These are phyloP conservation scores for Novymonas esmeraldas DNA, from an alignment of 208 protist species.

Conservation along the genomic window DNA sequence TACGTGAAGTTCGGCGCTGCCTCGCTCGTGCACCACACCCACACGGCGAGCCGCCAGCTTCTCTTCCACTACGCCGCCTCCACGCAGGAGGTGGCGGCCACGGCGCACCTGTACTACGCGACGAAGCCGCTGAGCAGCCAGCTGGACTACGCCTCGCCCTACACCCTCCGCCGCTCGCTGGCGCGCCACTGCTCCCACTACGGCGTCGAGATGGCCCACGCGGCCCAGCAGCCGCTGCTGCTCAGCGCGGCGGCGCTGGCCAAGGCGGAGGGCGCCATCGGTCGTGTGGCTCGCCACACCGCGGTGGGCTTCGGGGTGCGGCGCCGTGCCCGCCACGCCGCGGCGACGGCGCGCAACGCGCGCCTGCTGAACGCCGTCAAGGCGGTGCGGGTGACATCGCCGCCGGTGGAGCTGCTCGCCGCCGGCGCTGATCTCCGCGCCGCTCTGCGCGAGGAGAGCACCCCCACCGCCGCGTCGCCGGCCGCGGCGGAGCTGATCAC, in stretches of 20 bases:
- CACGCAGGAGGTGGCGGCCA: slow-evolving; percentile 69
- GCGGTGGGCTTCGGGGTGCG: slow-evolving; percentile 54
- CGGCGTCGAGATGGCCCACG: slow-evolving; percentile 63
- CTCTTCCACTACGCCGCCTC: slow-evolving; percentile 75
- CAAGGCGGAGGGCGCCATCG: slow-evolving; percentile 62
- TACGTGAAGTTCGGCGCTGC: slow-evolving; percentile 86
- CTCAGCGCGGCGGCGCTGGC: slow-evolving; percentile 59
- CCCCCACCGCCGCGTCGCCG: slow-evolving; percentile 5
- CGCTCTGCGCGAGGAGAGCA: slow-evolving; percentile 11
- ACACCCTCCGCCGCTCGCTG: slow-evolving; percentile 74
- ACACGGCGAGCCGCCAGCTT: slow-evolving; percentile 69
- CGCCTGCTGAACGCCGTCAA: slow-evolving; percentile 49
- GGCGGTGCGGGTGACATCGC: slow-evolving; percentile 37
- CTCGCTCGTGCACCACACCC: slow-evolving; percentile 77
- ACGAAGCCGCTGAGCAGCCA: slow-evolving; percentile 75
- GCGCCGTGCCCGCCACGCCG: slow-evolving; percentile 48
- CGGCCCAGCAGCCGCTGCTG: slow-evolving; percentile 71
- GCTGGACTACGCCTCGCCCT: slow-evolving; percentile 85
- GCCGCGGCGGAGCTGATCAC: slow-evolving; percentile 1
- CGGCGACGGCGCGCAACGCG: slow-evolving; percentile 29
- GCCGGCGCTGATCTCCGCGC: slow-evolving; percentile 35
- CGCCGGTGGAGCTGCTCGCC: slow-evolving; percentile 49
- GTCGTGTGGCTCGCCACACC: slow-evolving; percentile 33
- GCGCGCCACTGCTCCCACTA: slow-evolving; percentile 63
- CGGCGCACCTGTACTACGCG: slow-evolving; percentile 78